Evolutionary conservation across 2,329 filamentous ascomycete species (phyloP), one percentile per base, ranked within the genome.

Genomic region (Zymoseptoria crescenta): DNA sequence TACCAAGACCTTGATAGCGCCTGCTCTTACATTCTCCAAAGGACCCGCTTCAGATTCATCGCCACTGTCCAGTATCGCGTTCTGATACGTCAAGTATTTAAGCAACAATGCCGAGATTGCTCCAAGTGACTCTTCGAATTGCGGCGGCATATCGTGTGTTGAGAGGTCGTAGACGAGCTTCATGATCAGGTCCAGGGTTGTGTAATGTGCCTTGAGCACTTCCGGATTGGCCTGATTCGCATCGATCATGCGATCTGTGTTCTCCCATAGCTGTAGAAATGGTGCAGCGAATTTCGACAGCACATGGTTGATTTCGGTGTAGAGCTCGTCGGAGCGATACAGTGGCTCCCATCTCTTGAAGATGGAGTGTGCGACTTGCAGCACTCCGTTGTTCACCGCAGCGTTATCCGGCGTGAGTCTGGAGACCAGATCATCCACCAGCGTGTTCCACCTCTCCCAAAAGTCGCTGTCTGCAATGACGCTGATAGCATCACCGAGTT

Each of bases 381-480:
- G 80, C 19, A 99, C 94, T 65, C 94, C 95, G 69, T 92, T 90
- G 75, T 97, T 99, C 73, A 91, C 82, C 65, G 87, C 86, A 60
- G 87, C 85, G 73, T 97, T 89, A 67, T 88, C 86, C 10, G 87
- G 81, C 2, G 91, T 93, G 63, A 99, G 83, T 53, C 92, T 87
- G 54, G 87, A 89, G 66, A 96, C 91, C 60, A 99, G 86, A 74
- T 99, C 92, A 78, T 89, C 84, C 56, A 96, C 92, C 61, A 99
- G 81, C n/a, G 92, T 96, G 71, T 97, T 89, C 94, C 94, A 99
- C 70, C 88, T 83, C 74, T 88, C 82, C 87, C 89, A 99, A 75
- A 99, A 99, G 74, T 99, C 94, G 66, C 92, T 97, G 76, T 97
- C 93, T 61, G 94, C 94, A 69, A 99, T 97, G 68, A 95, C 85